Conservation (phyloP, 2,329 filamentous ascomycete species). For the Aureobasidium zeae region DNA sequence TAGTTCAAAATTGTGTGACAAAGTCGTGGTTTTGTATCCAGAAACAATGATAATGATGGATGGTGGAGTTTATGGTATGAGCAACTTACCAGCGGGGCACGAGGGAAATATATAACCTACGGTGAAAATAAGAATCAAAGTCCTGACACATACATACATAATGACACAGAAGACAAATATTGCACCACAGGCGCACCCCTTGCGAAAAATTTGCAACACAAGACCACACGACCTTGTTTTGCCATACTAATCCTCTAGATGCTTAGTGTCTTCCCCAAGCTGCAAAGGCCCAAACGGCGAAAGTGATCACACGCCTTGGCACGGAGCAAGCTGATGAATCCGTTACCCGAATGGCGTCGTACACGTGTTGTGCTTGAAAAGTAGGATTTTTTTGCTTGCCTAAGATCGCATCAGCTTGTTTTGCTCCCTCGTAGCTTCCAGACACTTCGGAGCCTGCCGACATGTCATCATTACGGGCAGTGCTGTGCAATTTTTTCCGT, state of each 20-base stretch:
- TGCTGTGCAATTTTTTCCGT: too few species aligned
- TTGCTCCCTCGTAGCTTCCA: neutral
- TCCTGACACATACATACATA: slow-evolving; percentile 14
- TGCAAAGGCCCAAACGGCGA: slow-evolving; percentile 1
- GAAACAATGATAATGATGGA: neutral
- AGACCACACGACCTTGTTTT: slow-evolving; percentile 4
- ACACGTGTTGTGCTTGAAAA: slow-evolving; percentile 1
- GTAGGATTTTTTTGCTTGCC: slow-evolving; percentile 1
- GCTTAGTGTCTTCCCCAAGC: neutral
- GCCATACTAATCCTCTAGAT: slow-evolving; percentile 8
- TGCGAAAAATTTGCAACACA: slow-evolving; percentile 7
- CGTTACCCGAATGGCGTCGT: slow-evolving; percentile 8
- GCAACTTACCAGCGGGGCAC: neutral
- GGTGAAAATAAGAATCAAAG: neutral
- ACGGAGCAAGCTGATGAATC: slow-evolving; percentile 3
- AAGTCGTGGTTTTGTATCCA: neutral
- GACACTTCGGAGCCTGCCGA: slow-evolving; percentile 11
- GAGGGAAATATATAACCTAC: slow-evolving; percentile 8
- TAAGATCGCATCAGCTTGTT: neutral
- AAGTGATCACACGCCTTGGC: slow-evolving; percentile 11
- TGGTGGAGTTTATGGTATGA: slow-evolving; percentile 4
- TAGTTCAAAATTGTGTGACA: too few species aligned
- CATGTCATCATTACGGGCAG: neutral
- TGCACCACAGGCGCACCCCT: slow-evolving; percentile 2
- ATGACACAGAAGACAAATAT: slow-evolving; percentile 4